phyloP scores from a whole-genome alignment of 2,329 filamentous ascomycete species.

The Talaromyces sp. region DNA sequence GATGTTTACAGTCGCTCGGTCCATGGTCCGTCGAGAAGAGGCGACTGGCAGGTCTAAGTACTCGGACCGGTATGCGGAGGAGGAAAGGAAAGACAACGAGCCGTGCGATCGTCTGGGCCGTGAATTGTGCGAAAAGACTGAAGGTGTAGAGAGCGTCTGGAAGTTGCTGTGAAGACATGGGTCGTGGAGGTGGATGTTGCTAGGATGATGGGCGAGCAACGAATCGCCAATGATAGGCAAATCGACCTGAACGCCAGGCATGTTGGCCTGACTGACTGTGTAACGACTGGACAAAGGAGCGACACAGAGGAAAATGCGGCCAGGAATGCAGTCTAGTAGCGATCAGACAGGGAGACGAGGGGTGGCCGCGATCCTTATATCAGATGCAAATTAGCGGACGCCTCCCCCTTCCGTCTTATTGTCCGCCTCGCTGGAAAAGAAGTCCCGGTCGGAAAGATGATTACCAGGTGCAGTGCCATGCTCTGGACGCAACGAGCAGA shows the following conservation, averaged over 20 bases:
- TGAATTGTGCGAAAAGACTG: conserved; percentile 21
- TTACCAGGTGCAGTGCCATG: conserved; percentile 25
- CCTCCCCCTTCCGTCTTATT: conserved; percentile 9
- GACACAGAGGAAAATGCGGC: conserved; percentile 7
- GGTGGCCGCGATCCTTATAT: conserved; percentile 11
- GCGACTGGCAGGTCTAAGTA: conserved; percentile 23
- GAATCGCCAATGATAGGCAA: conserved; percentile 17
- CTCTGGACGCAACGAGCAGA: conserved; percentile 23
- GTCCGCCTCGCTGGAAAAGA: conserved; percentile 4
- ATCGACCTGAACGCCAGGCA: conserved; percentile 28
- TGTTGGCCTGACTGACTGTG: conserved; percentile 17
- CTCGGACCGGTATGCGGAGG: conserved; percentile 25
- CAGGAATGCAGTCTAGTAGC: conserved; percentile 11
- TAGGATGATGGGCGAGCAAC: conserved; percentile 8
- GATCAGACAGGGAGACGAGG: conserved; percentile 5
- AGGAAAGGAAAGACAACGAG: conserved; percentile 30
- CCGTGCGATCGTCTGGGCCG: conserved; percentile 27
- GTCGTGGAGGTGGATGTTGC: conserved; percentile 6
- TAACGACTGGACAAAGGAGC: conserved; percentile 10
- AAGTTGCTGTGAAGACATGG: conserved; percentile 3
- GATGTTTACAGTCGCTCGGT: conserved; percentile 22
- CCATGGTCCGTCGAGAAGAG: conserved; percentile 20
- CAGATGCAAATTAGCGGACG: neutral
- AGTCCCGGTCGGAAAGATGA: conserved; percentile 8
- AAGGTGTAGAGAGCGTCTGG: conserved; percentile 19